phyloP scores from a whole-genome alignment of 495 filamentous ascomycete species.

The Neurospora tetraspora region DNA sequence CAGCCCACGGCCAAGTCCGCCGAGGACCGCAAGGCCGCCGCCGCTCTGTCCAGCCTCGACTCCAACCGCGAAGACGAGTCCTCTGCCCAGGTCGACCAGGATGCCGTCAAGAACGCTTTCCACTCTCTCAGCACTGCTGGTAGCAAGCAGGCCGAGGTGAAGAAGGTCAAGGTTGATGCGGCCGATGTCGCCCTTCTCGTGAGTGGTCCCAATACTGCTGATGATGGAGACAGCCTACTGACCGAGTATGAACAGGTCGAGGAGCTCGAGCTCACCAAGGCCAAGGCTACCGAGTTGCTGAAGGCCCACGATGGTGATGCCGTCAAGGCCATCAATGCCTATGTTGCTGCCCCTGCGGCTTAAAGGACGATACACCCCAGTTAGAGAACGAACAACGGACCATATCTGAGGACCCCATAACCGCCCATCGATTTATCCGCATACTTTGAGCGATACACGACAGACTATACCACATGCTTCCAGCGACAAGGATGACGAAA shows the following conservation, averaged over 20 bases:
- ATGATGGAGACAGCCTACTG: no score
- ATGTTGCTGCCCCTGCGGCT: slow-evolving; percentile 14
- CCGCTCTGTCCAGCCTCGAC: slow-evolving; percentile 71
- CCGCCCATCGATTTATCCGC: background rate
- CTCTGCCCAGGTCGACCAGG: slow-evolving; percentile 54
- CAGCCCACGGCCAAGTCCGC: slow-evolving; percentile 58
- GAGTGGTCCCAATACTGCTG: no score
- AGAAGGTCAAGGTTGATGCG: slow-evolving; percentile 41
- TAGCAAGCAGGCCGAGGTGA: slow-evolving; percentile 23
- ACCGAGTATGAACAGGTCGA: slow-evolving; percentile 47
- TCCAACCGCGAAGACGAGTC: slow-evolving; percentile 48
- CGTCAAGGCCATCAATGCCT: slow-evolving; percentile 57
- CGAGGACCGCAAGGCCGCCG: slow-evolving; percentile 86
- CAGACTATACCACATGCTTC: background rate
- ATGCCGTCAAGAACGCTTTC: slow-evolving; percentile 80
- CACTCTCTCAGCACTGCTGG: slow-evolving; percentile 45
- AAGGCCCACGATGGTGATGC: slow-evolving; percentile 71
- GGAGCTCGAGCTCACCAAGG: slow-evolving; percentile 67
- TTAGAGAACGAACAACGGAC: background rate
- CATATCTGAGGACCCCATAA: background rate
- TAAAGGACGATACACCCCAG: background rate
- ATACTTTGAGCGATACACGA: background rate
- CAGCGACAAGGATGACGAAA: background rate
- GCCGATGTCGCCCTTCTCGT: slow-evolving; percentile 36
- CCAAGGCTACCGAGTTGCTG: slow-evolving; percentile 75